Percentiles rank a stretch among this genome's conserved stretches.
Evolutionary conservation across 1,284 basidiomycete genomes (phyloP).

Genomic region (Apiotrichum gracile): DNA sequence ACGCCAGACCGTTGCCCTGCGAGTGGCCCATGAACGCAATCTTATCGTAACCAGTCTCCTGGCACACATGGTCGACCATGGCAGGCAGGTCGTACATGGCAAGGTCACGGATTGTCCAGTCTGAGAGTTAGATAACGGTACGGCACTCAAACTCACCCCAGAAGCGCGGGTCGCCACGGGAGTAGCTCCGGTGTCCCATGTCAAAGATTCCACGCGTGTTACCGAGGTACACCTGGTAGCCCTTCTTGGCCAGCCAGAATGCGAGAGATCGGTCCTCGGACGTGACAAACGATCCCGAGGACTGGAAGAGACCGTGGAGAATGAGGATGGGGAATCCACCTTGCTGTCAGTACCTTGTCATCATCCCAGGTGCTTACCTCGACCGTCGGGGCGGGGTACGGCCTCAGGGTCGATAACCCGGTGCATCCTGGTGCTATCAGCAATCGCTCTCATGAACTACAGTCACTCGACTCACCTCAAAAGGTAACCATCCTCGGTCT

Average conservation of each 20-base stretch:
- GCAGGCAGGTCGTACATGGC: slow-evolving; percentile 60
- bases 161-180: slow-evolving; percentile 54
- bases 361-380: slow-evolving; percentile 22
- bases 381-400: slow-evolving; percentile 47
- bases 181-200: slow-evolving; percentile 55
- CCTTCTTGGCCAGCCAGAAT: slow-evolving; percentile 57
- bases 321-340: slow-evolving; percentile 57
- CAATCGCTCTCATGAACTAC: background rate
- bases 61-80: slow-evolving; percentile 55
- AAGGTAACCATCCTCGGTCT: slow-evolving; percentile 57
- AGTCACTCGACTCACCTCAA: slow-evolving; percentile 43
- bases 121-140: slow-evolving; percentile 25
- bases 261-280: slow-evolving; percentile 58
- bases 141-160: slow-evolving; percentile 50
- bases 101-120: slow-evolving; percentile 59
- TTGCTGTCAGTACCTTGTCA: background rate
- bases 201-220: slow-evolving; percentile 59
- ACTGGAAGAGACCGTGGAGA: slow-evolving; percentile 60
- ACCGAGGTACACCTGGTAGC: slow-evolving; percentile 59
- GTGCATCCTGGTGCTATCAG: slow-evolving; percentile 47
- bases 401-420: slow-evolving; percentile 53
- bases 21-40: slow-evolving; percentile 59
- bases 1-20: slow-evolving; percentile 56
- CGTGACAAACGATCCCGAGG: slow-evolving; percentile 58
- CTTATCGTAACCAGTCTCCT: slow-evolving; percentile 56